Conservation (phyloP, 768 basidiomycete genomes). For the Xerocomus potaroensis region DNA sequence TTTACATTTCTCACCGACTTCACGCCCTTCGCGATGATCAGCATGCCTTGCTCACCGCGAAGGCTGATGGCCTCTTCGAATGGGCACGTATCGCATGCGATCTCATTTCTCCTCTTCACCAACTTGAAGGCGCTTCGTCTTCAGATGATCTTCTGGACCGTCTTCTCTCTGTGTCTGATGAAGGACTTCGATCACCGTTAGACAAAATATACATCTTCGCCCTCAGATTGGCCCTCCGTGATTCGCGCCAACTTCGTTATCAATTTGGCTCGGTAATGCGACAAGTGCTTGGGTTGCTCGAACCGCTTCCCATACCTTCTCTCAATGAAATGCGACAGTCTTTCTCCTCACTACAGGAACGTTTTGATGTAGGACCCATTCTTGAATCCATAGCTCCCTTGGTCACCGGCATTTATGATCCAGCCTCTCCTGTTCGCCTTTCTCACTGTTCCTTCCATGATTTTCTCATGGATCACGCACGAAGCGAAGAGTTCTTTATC, state of each 20-base stretch:
- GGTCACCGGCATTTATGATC: background rate
- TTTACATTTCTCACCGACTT: too few species aligned
- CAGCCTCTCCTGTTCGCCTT: background rate
- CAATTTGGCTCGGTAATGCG: background rate
- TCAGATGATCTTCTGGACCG: too few species aligned
- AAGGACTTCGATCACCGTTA: background rate
- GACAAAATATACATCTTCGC: background rate
- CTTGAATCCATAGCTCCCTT: background rate
- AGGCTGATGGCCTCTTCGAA: too few species aligned
- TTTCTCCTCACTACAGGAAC: background rate
- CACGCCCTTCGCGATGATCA: too few species aligned
- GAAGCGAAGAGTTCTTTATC: background rate
- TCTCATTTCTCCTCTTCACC: too few species aligned
- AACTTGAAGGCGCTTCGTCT: too few species aligned
- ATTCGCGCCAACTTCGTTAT: background rate
- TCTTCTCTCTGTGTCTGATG: background rate
- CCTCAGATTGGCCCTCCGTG: background rate
- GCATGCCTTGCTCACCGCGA: too few species aligned
- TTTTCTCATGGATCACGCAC: background rate
- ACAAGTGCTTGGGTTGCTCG: background rate
- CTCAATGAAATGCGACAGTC: background rate
- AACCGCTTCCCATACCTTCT: background rate
- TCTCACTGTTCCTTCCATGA: background rate
- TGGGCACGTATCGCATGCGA: too few species aligned
- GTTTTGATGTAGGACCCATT: background rate